These are phyloP conservation scores for Schoenoplectus triqueter DNA, from an alignment of 202 grass and related monocot genomes.

Conservation along the genomic window DNA sequence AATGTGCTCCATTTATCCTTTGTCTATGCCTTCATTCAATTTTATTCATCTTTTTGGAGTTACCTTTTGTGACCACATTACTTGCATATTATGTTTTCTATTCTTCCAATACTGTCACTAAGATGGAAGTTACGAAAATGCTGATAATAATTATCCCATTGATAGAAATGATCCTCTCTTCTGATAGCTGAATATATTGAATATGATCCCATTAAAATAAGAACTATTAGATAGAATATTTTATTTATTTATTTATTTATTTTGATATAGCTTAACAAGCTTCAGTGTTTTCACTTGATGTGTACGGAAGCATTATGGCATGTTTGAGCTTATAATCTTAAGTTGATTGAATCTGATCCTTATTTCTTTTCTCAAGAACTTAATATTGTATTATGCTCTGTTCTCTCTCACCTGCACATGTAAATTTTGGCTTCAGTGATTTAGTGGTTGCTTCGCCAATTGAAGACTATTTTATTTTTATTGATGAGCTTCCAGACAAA, in stretches of 20 bases:
- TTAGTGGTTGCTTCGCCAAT: slow-evolving; percentile 92
- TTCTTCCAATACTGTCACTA: background rate
- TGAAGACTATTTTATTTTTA: slow-evolving; percentile 94
- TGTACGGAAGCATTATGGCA: slow-evolving; percentile 91
- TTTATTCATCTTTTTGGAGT: background rate
- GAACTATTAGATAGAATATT: background rate
- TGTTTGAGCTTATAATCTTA: slow-evolving; percentile 99
- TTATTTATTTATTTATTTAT: background rate
- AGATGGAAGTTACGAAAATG: background rate
- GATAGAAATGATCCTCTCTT: background rate
- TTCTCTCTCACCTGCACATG: slow-evolving; percentile 20
- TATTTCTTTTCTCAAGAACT: background rate
- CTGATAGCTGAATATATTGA: slow-evolving; percentile 7
- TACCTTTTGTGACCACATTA: background rate
- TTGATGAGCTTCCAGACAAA: slow-evolving; percentile 78
- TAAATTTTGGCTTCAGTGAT: slow-evolving; percentile 58
- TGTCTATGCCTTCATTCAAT: background rate
- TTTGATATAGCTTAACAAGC: slow-evolving; percentile 60
- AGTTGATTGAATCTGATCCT: slow-evolving; percentile 43
- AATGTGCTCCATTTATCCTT: slow-evolving; percentile 94
- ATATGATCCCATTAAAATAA: slow-evolving; percentile 14
- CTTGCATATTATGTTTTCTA: background rate
- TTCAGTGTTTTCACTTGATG: slow-evolving; percentile 89
- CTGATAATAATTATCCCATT: background rate
- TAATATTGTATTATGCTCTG: background rate